Percentiles rank a stretch among this genome's conserved stretches.
These are phyloP conservation scores for Pezicula radicicola DNA, from an alignment of 2,329 filamentous ascomycete species.

Conservation along the genomic window DNA sequence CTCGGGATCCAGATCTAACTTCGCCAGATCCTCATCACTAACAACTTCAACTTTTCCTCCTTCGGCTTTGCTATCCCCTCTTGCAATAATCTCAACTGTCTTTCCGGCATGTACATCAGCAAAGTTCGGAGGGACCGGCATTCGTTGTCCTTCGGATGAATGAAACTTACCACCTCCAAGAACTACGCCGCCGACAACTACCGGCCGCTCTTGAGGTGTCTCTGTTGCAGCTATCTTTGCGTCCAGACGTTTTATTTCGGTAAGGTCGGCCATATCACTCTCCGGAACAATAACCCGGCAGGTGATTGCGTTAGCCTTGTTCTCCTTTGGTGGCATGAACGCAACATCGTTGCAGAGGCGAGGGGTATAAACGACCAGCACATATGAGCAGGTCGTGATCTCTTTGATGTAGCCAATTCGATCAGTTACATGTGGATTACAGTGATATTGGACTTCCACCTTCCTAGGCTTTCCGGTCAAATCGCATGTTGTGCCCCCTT, in stretches of 20 bases:
- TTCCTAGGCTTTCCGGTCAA: slow-evolving; percentile 64
- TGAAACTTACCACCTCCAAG: not conserved
- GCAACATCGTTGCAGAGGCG: slow-evolving; percentile 74
- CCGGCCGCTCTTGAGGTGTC: too few species aligned
- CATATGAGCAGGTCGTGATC: slow-evolving; percentile 66
- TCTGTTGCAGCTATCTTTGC: too few species aligned
- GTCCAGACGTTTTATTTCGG: too few species aligned
- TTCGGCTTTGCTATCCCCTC: slow-evolving; percentile 13
- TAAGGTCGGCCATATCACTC: slow-evolving; percentile 17
- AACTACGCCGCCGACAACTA: not conserved
- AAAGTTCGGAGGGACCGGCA: slow-evolving; percentile 29
- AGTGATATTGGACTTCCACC: slow-evolving; percentile 62
- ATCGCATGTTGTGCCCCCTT: slow-evolving; percentile 66
- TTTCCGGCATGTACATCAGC: slow-evolving; percentile 39
- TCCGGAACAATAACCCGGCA: slow-evolving; percentile 59
- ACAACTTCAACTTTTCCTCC: slow-evolving; percentile 31
- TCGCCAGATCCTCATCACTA: slow-evolving; percentile 62
- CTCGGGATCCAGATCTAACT: slow-evolving; percentile 50
- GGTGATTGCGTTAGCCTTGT: slow-evolving; percentile 57
- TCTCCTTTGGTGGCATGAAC: slow-evolving; percentile 65
- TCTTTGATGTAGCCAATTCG: slow-evolving; percentile 73
- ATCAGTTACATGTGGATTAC: slow-evolving; percentile 60
- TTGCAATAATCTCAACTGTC: slow-evolving; percentile 4
- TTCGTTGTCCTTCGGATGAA: not conserved
- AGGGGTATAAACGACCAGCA: slow-evolving; percentile 73